Evolutionary conservation across 257 asterid genomes (phyloP), one percentile per base, ranked within the genome.

Genomic region (Scutellaria galericulata): DNA sequence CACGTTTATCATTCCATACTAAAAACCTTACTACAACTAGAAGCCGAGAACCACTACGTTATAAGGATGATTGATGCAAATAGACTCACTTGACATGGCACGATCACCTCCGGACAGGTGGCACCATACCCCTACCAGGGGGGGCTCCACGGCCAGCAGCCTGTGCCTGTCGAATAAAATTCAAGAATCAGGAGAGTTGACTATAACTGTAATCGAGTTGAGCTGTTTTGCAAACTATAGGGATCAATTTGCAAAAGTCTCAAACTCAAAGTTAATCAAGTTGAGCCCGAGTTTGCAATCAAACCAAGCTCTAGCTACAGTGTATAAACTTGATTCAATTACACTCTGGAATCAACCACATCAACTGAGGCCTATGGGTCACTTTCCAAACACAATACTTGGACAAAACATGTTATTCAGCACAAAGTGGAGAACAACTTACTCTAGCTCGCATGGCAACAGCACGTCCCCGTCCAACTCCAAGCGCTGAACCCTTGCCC

Each of bases 381-480:
- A 31, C 37, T 31, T 31, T 31, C 37, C 37, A 46, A 39, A 48
- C 10, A 55, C 9, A 15, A 44, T 14, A 9, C 45, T 42, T 15
- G n/a, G 1, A 50, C 50, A 67, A 27, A 20, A 67, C 9, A 15
- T 54, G 47, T 50, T 56, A 48, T 40, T 44, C 59, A 42, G 61
- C 55, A 37, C 31, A 20, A 9, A 27, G 39, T 42, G 18, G 12
- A 40, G 42, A 20, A 64, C 37, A 51, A 72, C 93, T 85, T 85
- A 92, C 98, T 72, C 92, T 90, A 46, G 98, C 96, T 73, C 98
- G 88, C 97, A 88, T 84, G 46, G 93, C 95, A 48, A 85, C 93
- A 78, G 96, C 96, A 70, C 97, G 97, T 12, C 98, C 98, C 55
- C 98, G 91, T n/a, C 98, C 98, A 73, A 84, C 97, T 60, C 98